A percentile compares a stretch with the other conserved stretches of the same genome.
phyloP scores from a whole-genome alignment of 2,329 filamentous ascomycete species.

The Sphaerulina musiva region DNA sequence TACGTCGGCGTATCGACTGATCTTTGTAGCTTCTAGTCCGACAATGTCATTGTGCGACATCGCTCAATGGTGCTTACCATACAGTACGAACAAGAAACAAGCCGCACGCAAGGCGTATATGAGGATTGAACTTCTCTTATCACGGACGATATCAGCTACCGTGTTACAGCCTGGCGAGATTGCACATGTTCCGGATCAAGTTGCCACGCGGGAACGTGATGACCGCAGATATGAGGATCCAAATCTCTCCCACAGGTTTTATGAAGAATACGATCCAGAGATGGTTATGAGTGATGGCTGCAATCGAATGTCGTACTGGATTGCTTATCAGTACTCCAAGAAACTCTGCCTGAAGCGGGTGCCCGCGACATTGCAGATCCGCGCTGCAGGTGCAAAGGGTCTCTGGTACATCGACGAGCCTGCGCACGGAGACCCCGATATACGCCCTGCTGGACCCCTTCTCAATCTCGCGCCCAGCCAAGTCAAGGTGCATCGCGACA shows the following conservation, averaged over 20 bases:
- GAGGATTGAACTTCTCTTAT: constrained; percentile 39
- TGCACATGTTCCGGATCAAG: constrained; percentile 12
- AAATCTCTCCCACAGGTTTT: not conserved
- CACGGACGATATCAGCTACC: constrained; percentile 36
- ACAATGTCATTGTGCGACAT: constrained; percentile 36
- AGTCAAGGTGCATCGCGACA: constrained; percentile 47
- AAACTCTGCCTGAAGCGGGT: constrained; percentile 47
- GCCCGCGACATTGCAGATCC: constrained; percentile 61
- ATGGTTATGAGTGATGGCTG: constrained; percentile 52
- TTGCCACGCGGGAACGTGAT: constrained; percentile 33
- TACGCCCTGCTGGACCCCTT: constrained; percentile 4
- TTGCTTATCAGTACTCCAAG: constrained; percentile 50
- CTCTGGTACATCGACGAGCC: constrained; percentile 52
- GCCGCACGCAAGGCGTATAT: constrained; percentile 39
- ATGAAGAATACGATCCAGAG: not conserved
- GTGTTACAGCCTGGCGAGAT: constrained; percentile 37
- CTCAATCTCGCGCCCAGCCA: constrained; percentile 60
- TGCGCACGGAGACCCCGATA: not conserved
- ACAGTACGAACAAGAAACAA: constrained; percentile 33
- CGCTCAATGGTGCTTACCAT: constrained; percentile 24
- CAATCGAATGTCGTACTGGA: constrained; percentile 55
- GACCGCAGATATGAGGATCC: constrained; percentile 35
- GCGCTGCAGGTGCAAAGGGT: constrained; percentile 68
- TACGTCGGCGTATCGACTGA: constrained; percentile 1
- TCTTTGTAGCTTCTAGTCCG: constrained; percentile 23